Percentiles rank a stretch among this genome's conserved stretches.
phyloP scores from a whole-genome alignment of 1,139 yeast genomes.

The Sugiyamaella pinicola region DNA sequence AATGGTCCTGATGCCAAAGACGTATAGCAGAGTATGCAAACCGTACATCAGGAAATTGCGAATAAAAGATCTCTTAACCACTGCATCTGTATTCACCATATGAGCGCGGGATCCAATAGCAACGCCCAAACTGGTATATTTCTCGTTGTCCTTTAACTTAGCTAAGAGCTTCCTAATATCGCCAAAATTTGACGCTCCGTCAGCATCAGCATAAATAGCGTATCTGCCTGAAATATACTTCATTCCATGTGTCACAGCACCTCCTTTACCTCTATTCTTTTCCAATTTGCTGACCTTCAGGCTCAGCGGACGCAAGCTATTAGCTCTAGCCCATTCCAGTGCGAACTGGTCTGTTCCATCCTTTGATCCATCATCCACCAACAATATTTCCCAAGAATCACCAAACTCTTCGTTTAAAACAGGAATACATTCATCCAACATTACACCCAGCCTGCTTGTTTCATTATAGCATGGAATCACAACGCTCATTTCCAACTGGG shows the following conservation, averaged over 20 bases:
- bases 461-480: constrained; percentile 94
- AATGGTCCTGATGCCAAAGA: constrained; percentile 85
- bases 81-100: constrained; percentile 95
- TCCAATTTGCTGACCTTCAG: constrained; percentile 69
- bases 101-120: constrained; percentile 96
- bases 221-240: constrained; percentile 71
- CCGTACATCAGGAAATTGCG: constrained; percentile 94
- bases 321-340: constrained; percentile 57
- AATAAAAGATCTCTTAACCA: constrained; percentile 84
- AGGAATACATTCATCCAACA: constrained; percentile 76
- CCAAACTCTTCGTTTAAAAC: constrained; percentile 50
- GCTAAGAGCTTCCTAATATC: constrained; percentile 62
- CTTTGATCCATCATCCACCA: constrained; percentile 89
- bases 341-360: constrained; percentile 83
- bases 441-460: constrained; percentile 64
- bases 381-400: constrained; percentile 65
- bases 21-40: constrained; percentile 77
- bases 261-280: constrained; percentile 92
- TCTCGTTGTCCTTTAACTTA: constrained; percentile 45
- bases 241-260: constrained; percentile 95
- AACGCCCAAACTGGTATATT: constrained; percentile 47
- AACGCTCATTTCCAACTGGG: constrained; percentile 53
- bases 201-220: constrained; percentile 93
- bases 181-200: constrained; percentile 86
- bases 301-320: constrained; percentile 54